Percentiles rank a stretch among this genome's conserved stretches.
phyloP scores from a whole-genome alignment of 139 green algal species.

The Medakamo hakoo region DNA sequence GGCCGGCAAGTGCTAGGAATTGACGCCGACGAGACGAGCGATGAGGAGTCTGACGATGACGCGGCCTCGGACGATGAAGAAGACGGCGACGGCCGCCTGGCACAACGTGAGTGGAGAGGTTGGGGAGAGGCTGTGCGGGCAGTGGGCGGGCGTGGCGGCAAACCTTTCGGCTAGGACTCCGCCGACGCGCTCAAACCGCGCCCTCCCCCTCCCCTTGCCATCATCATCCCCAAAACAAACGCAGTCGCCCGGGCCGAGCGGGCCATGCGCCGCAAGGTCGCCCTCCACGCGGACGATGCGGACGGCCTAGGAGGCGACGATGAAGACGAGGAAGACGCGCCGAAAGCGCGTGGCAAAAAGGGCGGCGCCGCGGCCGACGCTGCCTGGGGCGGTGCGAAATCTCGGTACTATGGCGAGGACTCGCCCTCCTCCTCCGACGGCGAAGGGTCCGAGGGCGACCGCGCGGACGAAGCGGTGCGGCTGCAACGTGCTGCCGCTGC shows the following conservation, averaged over 20 bases:
- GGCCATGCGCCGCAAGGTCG: conserved; percentile 9
- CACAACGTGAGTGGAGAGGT: conserved; percentile 17
- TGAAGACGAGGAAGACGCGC: not conserved
- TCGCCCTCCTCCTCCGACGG: conserved; percentile 28
- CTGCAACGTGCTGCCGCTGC: conserved; percentile 43
- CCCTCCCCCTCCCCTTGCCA: not conserved
- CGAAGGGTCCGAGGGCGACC: conserved; percentile 45
- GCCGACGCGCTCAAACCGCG: conserved; percentile 7
- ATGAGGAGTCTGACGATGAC: no score
- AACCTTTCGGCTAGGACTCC: conserved; percentile 60
- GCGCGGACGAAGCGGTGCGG: conserved; percentile 51
- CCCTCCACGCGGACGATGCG: conserved; percentile 17
- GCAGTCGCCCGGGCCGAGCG: not conserved
- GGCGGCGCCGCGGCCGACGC: not conserved
- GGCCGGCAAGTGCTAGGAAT: conserved; percentile 11
- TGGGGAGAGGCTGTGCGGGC: conserved; percentile 4
- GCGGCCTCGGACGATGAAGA: conserved; percentile 11
- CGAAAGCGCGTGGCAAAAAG: not conserved
- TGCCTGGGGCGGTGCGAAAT: not conserved
- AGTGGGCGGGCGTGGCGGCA: no score
- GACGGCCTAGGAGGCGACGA: not conserved
- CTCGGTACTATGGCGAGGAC: not conserved
- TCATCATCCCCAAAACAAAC: no score
- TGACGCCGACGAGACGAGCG: conserved; percentile 2
- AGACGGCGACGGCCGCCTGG: conserved; percentile 16